A percentile compares a stretch with the other conserved stretches of the same genome.
Evolutionary conservation across 306 rosid species (phyloP).

Genomic region (Astragalus membranaceus): DNA sequence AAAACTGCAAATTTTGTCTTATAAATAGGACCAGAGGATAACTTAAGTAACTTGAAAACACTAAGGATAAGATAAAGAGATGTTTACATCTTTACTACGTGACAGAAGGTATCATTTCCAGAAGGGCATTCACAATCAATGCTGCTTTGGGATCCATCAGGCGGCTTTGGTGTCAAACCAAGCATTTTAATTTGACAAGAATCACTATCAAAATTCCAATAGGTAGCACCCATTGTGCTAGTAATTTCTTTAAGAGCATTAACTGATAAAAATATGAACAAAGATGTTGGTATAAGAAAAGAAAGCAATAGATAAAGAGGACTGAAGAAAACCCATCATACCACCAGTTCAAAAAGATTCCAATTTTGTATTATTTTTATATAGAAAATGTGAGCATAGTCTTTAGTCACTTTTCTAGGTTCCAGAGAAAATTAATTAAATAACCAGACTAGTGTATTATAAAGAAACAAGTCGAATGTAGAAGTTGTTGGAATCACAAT

Average conservation of each 20-base stretch:
- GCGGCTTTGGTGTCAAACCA: slow-evolving; percentile 44
- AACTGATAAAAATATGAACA: slow-evolving; percentile 32
- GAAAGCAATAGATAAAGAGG: background rate
- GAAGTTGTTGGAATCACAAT: too few species aligned
- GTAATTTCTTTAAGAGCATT: slow-evolving; percentile 66
- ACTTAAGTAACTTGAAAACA: slow-evolving; percentile 4
- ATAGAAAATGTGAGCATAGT: too few species aligned
- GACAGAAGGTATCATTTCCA: slow-evolving; percentile 46
- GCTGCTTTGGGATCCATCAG: slow-evolving; percentile 22
- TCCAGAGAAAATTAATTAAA: too few species aligned
- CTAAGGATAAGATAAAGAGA: slow-evolving; percentile 28
- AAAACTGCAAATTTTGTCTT: too few species aligned
- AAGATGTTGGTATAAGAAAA: background rate
- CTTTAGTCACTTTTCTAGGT: too few species aligned
- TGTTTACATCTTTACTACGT: slow-evolving; percentile 59
- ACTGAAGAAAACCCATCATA: background rate
- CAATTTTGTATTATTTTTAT: too few species aligned
- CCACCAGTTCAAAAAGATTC: too few species aligned
- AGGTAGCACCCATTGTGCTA: slow-evolving; percentile 53
- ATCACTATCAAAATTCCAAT: slow-evolving; percentile 63
- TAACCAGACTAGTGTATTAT: too few species aligned
- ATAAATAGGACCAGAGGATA: background rate
- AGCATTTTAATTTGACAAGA: slow-evolving; percentile 48
- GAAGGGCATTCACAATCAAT: slow-evolving; percentile 46
- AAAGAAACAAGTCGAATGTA: too few species aligned